Conservation (phyloP, 441 rosid genomes). For the Gossypium trilobum region DNA sequence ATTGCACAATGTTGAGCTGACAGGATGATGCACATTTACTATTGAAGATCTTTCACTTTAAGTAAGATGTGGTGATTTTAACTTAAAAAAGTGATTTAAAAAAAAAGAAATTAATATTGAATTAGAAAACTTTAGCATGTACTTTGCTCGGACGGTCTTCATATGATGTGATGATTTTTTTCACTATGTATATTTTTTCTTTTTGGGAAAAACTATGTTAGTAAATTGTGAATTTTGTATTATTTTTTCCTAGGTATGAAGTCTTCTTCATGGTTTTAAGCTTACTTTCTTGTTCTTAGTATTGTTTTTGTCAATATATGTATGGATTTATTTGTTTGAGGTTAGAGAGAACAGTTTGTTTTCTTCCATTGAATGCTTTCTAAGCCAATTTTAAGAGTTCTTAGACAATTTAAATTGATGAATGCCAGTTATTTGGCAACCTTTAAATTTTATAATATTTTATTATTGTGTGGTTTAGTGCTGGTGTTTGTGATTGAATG, state of each 20-base stretch:
- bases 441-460: background rate
- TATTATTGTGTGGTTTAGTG: background rate
- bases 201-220: background rate
- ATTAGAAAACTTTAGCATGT: background rate
- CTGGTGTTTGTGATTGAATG: background rate
- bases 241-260: background rate
- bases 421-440: background rate
- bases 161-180: background rate
- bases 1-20: background rate
- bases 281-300: background rate
- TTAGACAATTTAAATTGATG: background rate
- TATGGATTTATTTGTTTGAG: background rate
- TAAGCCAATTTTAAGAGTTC: background rate
- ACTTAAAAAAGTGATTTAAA: background rate
- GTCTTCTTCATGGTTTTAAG: background rate
- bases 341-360: background rate
- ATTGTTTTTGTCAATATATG: background rate
- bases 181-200: background rate
- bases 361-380: background rate
- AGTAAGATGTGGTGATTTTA: background rate
- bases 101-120: background rate
- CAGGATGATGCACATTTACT: background rate
- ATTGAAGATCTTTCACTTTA: background rate
- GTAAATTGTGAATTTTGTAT: background rate
- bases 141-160: background rate